Evolutionary conservation across 106 monocot species (phyloP), one percentile per base, ranked within the genome.

Genomic region (Allium fistulosum): DNA sequence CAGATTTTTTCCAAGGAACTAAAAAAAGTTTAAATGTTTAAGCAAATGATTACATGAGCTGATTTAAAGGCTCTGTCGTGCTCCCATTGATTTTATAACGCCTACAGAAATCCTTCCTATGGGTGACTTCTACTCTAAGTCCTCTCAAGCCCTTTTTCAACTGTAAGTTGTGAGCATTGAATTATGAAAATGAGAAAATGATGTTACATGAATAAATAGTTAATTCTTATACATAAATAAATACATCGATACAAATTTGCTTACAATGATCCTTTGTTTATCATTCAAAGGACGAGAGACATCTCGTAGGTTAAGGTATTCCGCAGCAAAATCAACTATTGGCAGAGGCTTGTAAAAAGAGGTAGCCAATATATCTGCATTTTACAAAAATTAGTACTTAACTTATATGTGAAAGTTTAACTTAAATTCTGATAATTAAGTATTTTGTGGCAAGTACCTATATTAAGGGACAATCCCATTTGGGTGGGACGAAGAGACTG

Each of bases 401-500:
- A 26, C 51, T 51, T 9, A 51, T 16, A n/a, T 15, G 9, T 22
- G 7, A 13, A 59, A 4, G 4, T 51, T 27, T 14, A 16, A 7
- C 16, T 16, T 51, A 56, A 48, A 9, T 37, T 15, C 5, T 26
- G 1, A 7, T 61, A 9, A 14, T 68, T 5, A 62, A 15, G 53
- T 5, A 26, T 22, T 22, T 22, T 22, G 58, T 59, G 52, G 52
- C 52, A 53, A 10, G 52, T 79, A 94, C 93, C 93, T 10, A 84
- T 67, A 47, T 94, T 90, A 7, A 94, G 62, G 22, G 86, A 87
- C 8, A 90, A 13, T 0, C 94, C 94, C 87, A 94, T 90, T 55
- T 90, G 94, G 7, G 94, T 87, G 8, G 94, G 94, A 9, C 90
- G 76, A 26, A 94, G 75, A 70, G 84, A 87, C 66, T 94, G 94